Conservation (phyloP, 257 asterid species). For the Misopates orontium region DNA sequence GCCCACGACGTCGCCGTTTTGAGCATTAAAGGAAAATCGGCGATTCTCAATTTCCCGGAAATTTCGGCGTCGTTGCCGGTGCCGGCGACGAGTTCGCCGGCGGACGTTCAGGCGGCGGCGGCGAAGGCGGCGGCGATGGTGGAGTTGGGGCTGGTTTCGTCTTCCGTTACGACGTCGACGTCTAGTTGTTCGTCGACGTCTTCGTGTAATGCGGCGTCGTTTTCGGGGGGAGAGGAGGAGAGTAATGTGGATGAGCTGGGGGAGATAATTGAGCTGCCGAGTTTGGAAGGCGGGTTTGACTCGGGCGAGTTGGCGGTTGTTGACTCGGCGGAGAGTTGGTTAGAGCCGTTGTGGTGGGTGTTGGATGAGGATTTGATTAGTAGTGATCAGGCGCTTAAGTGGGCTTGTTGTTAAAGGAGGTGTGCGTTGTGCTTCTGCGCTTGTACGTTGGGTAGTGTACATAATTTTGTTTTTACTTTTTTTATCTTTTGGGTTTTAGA, state of each 20-base stretch:
- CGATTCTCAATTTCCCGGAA: slow-evolving; percentile 59
- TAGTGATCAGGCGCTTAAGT: slow-evolving; percentile 38
- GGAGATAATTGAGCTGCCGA: slow-evolving; percentile 80
- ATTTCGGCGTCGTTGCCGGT: slow-evolving; percentile 57
- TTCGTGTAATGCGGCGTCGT: neutral
- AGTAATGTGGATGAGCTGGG: slow-evolving; percentile 60
- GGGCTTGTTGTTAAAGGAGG: slow-evolving; percentile 36
- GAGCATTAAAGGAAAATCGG: slow-evolving; percentile 51
- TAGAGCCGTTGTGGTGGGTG: slow-evolving; percentile 61
- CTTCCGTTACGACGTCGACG: no score
- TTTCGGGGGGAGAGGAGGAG: neutral
- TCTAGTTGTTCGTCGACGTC: no score
- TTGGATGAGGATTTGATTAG: slow-evolving; percentile 43
- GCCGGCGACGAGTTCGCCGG: slow-evolving; percentile 52
- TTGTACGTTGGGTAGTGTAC: slow-evolving; percentile 26
- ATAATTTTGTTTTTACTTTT: neutral
- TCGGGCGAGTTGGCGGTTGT: slow-evolving; percentile 40
- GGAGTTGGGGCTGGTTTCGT: slow-evolving; percentile 33
- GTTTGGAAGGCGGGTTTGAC: slow-evolving; percentile 63
- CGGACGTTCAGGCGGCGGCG: slow-evolving; percentile 69
- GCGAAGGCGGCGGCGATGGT: slow-evolving; percentile 77
- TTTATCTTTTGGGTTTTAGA: neutral
- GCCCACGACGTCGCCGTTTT: slow-evolving; percentile 80
- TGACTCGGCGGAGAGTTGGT: slow-evolving; percentile 66
- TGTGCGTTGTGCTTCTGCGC: slow-evolving; percentile 38